A percentile compares a stretch with the other conserved stretches of the same genome.
Evolutionary conservation across 177 flowering plant species (phyloP).

Genomic region (Vitis hybrid): DNA sequence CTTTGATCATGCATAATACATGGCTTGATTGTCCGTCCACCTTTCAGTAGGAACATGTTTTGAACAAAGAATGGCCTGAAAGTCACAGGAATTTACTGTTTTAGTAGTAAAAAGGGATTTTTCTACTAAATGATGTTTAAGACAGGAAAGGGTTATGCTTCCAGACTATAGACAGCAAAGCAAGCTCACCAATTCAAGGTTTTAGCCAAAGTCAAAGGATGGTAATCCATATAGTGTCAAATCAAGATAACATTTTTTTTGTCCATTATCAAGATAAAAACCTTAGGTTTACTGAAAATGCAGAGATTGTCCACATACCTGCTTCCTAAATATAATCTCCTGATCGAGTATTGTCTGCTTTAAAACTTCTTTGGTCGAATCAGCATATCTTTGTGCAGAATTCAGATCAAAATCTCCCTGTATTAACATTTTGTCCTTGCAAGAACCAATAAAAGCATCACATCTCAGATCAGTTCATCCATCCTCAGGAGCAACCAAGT

Average conservation of each 20-base stretch:
- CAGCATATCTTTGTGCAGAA: constrained; percentile 21
- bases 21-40: neutral
- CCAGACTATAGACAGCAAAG: neutral
- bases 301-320: constrained; percentile 28
- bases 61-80: neutral
- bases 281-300: no score
- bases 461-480: constrained; percentile 13
- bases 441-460: constrained; percentile 3
- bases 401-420: constrained; percentile 27
- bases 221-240: neutral
- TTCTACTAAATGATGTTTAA: neutral
- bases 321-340: constrained; percentile 45
- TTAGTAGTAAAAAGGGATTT: no score
- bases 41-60: no score
- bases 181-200: neutral
- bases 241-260: no score
- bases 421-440: constrained; percentile 28
- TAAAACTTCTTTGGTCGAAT: constrained; percentile 30
- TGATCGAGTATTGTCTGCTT: constrained; percentile 45
- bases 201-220: neutral
- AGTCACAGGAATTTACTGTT: no score
- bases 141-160: neutral
- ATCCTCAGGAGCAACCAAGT: neutral
- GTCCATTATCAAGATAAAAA: neutral
- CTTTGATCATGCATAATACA: neutral